Conservation (phyloP, 78 protist genomes). For the Capsaspora owczarzaki region DNA sequence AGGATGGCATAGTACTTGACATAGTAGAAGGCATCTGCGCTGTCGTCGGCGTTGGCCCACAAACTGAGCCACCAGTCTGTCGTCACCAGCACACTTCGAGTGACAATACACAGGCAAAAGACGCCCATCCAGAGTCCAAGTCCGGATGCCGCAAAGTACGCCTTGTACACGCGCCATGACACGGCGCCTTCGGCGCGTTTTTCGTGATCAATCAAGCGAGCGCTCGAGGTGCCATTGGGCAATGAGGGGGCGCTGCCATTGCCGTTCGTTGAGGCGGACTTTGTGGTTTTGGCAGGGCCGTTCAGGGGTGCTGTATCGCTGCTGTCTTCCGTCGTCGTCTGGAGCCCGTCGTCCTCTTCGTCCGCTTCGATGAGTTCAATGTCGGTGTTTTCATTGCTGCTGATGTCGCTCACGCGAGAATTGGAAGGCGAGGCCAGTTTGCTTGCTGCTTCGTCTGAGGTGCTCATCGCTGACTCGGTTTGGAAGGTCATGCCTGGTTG, state of each 20-base stretch:
- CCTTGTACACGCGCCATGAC: neutral
- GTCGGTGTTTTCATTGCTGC: neutral
- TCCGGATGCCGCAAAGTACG: neutral
- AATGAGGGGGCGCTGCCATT: no score
- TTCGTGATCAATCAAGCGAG: constrained; percentile 16
- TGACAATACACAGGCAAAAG: neutral
- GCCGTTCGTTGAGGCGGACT: no score
- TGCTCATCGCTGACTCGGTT: no score
- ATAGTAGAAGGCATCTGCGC: neutral
- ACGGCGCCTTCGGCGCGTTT: constrained; percentile 20
- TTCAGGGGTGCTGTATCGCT: neutral
- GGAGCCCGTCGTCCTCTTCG: neutral
- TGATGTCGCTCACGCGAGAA: no score
- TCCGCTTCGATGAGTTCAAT: neutral
- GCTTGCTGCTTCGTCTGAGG: no score
- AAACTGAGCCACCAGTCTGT: neutral
- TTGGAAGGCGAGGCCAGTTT: no score
- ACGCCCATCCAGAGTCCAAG: neutral
- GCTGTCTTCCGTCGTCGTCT: neutral
- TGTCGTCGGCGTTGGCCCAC: neutral
- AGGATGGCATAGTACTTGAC: neutral
- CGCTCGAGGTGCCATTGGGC: neutral
- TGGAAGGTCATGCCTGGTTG: no score
- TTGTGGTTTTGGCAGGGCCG: neutral
- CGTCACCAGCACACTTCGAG: neutral